Conservation (phyloP, 1,284 basidiomycete genomes). For the Cutaneotrichosporon sp. region DNA sequence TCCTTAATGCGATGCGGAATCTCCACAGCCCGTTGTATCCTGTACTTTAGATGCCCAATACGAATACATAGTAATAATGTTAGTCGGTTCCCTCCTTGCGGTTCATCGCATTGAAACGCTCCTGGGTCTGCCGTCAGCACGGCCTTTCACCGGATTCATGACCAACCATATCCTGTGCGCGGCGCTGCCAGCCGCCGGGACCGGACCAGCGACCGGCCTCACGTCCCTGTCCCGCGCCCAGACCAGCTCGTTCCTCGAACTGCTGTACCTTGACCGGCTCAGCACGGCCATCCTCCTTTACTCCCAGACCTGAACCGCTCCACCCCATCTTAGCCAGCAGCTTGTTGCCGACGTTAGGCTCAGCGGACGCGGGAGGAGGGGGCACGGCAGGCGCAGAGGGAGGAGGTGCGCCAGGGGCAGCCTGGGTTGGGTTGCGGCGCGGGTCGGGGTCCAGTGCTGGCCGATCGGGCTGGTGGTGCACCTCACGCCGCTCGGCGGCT, state of each 20-base stretch:
- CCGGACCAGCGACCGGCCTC: conserved; percentile 69
- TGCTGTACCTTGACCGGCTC: conserved; percentile 81
- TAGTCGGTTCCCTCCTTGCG: neutral
- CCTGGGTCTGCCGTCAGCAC: conserved; percentile 16
- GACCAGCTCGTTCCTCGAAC: conserved; percentile 76
- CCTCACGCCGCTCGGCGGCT: conserved; percentile 76
- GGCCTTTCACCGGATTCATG: neutral
- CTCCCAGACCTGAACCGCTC: conserved; percentile 82
- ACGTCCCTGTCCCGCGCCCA: conserved; percentile 81
- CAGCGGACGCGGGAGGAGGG: conserved; percentile 57
- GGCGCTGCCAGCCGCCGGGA: conserved; percentile 33
- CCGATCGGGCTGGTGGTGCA: conserved; percentile 83
- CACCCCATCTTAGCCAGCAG: conserved; percentile 93
- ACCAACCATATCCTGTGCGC: conserved; percentile 41
- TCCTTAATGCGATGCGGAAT: too few relatives aligned
- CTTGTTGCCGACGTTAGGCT: conserved; percentile 83
- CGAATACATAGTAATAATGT: neutral
- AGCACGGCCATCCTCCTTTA: conserved; percentile 70
- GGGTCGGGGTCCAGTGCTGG: conserved; percentile 53
- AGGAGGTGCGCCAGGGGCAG: neutral
- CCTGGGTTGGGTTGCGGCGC: conserved; percentile 54
- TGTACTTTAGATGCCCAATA: too few relatives aligned
- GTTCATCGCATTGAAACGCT: conserved; percentile 11
- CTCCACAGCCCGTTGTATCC: too few relatives aligned
- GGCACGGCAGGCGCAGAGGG: too few relatives aligned